These are phyloP conservation scores for Exophiala sp. DNA, from an alignment of 2,329 filamentous ascomycete species.

Conservation along the genomic window DNA sequence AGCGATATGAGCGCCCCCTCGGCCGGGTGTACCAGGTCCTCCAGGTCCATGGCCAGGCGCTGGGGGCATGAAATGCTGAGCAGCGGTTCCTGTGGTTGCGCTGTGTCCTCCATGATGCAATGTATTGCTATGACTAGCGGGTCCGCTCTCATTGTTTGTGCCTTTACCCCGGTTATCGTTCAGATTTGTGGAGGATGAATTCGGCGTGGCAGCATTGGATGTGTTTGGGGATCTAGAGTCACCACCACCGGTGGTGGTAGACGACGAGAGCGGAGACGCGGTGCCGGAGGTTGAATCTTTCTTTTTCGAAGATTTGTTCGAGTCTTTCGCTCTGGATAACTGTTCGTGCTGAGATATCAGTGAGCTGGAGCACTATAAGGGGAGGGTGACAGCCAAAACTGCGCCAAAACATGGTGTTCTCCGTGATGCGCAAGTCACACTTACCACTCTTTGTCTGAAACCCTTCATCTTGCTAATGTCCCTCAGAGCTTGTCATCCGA, in stretches of 20 bases:
- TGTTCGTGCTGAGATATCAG: conserved; percentile 59
- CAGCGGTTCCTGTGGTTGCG: conserved; percentile 26
- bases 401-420: no score
- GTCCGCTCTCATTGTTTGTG: conserved; percentile 45
- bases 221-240: conserved; percentile 55
- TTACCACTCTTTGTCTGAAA: conserved; percentile 95
- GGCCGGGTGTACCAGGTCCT: conserved; percentile 56
- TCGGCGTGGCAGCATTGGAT: conserved; percentile 69
- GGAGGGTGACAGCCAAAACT: conserved; percentile 1
- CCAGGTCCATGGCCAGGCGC: conserved; percentile 47
- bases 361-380: conserved; percentile 17
- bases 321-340: conserved; percentile 87
- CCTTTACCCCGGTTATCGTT: conserved; percentile 84
- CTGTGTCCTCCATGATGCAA: conserved; percentile 30
- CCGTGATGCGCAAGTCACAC: conserved; percentile 37
- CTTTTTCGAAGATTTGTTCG: conserved; percentile 74
- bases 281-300: conserved; percentile 63
- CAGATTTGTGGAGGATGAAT: conserved; percentile 82
- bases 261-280: conserved; percentile 68
- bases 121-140: conserved; percentile 23
- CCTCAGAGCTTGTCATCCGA: conserved; percentile 14
- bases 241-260: conserved; percentile 40
- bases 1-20: conserved; percentile 62
- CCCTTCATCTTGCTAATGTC: conserved; percentile 75
- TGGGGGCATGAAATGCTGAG: conserved; percentile 37